Conservation (phyloP, 495 filamentous ascomycete genomes). For the Lophiostoma macrostomum region DNA sequence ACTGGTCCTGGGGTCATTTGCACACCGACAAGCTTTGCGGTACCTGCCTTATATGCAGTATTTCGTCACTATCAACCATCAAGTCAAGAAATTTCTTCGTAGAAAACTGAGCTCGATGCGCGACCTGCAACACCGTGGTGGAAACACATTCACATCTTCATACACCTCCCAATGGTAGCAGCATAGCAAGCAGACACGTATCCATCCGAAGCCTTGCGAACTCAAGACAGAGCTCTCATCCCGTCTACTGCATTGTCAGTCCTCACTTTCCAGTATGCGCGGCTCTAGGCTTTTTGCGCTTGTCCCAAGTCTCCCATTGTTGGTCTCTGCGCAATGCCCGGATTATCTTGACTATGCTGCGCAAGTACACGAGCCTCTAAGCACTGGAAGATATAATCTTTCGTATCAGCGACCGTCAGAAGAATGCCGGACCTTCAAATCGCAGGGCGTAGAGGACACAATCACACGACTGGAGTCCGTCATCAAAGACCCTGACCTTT, state of each 20-base stretch:
- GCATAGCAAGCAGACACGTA: too few species aligned
- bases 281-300: conserved; percentile 1
- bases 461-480: conserved; percentile 47
- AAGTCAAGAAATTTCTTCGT: too few species aligned
- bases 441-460: conserved; percentile 52
- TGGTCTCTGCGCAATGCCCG: conserved; percentile 36
- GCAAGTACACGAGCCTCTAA: conserved; percentile 38
- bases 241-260: conserved; percentile 2
- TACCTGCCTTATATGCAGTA: conserved; percentile 2
- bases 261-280: conserved; percentile 9
- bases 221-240: too few species aligned
- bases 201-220: too few species aligned
- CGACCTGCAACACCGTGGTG: too few species aligned
- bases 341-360: conserved; percentile 41
- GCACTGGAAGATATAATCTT: conserved; percentile 45
- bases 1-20: conserved; percentile 14
- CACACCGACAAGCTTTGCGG: conserved; percentile 6
- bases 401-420: conserved; percentile 56
- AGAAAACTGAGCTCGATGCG: too few species aligned
- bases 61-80: conserved; percentile 19
- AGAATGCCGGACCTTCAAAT: conserved; percentile 61
- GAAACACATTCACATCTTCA: too few species aligned
- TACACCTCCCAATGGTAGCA: too few species aligned
- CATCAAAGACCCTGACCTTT: conserved; percentile 63
- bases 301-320: background rate